Evolutionary conservation across 2,329 filamentous ascomycete genomes (phyloP).

Genomic region (Sarocladium strictum): DNA sequence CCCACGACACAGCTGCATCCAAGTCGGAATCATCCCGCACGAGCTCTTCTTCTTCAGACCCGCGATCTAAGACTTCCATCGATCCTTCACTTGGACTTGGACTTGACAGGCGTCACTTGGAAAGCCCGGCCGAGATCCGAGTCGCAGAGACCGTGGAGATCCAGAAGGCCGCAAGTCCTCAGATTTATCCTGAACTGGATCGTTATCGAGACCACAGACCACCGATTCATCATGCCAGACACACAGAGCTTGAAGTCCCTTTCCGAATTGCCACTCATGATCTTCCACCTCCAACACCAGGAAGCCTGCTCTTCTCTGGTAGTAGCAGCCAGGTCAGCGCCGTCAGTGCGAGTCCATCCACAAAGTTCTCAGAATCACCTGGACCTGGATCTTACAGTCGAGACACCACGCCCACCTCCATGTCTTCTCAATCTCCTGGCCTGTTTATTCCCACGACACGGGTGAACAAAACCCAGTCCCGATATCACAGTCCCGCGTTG

Average conservation of each 20-base stretch:
- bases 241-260: constrained; percentile 38
- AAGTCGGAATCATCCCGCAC: constrained; percentile 29
- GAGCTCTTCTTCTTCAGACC: constrained; percentile 36
- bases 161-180: constrained; percentile 29
- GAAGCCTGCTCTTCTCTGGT: constrained; percentile 47
- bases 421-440: constrained; percentile 68
- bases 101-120: constrained; percentile 34
- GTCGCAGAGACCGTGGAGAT: constrained; percentile 36
- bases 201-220: constrained; percentile 47
- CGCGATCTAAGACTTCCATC: constrained; percentile 29
- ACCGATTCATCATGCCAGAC: constrained; percentile 26
- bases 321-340: constrained; percentile 50
- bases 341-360: constrained; percentile 64
- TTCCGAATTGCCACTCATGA: constrained; percentile 58
- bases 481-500: constrained; percentile 49
- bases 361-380: constrained; percentile 67
- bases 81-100: constrained; percentile 29
- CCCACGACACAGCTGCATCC: constrained; percentile 28
- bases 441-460: constrained; percentile 40
- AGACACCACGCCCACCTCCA: constrained; percentile 72
- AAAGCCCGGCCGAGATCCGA: constrained; percentile 39
- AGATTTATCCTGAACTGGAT: constrained; percentile 55
- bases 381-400: constrained; percentile 66
- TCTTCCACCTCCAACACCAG: constrained; percentile 59
- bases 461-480: constrained; percentile 15